phyloP scores from a whole-genome alignment of 805 yeast species.

The Wickerhamiella cacticola region DNA sequence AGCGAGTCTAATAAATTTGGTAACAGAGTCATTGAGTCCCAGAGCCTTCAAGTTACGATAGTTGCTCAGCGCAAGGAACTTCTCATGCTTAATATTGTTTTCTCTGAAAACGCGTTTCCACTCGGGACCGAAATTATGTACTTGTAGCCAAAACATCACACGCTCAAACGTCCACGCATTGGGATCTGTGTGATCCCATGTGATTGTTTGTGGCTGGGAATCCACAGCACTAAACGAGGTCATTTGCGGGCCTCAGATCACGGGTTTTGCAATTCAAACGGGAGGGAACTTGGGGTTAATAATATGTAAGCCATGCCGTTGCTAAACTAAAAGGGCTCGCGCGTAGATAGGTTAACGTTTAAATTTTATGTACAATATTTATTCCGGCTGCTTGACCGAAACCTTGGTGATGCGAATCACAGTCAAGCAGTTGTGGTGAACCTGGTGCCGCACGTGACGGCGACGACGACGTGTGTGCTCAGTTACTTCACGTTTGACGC shows the following conservation, averaged over 20 bases:
- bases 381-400: slow-evolving; percentile 31
- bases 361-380: slow-evolving; percentile 19
- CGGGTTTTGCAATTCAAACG: background rate
- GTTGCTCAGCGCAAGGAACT: slow-evolving; percentile 54
- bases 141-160: slow-evolving; percentile 55
- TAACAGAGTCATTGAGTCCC: slow-evolving; percentile 39
- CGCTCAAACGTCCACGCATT: slow-evolving; percentile 59
- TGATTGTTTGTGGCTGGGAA: slow-evolving; percentile 4
- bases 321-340: background rate
- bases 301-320: background rate
- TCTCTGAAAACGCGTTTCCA: slow-evolving; percentile 60
- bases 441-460: slow-evolving; percentile 57
- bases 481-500: slow-evolving; percentile 50
- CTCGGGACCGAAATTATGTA: slow-evolving; percentile 53
- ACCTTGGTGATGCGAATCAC: slow-evolving; percentile 66
- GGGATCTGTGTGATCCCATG: slow-evolving; percentile 14
- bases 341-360: background rate
- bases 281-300: background rate
- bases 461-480: slow-evolving; percentile 71
- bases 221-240: background rate
- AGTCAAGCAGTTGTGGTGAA: slow-evolving; percentile 61
- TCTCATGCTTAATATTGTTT: slow-evolving; percentile 46
- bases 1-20: slow-evolving; percentile 43
- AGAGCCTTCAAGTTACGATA: slow-evolving; percentile 45
- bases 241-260: background rate